Evolutionary conservation across 1,284 basidiomycete genomes (phyloP).

Genomic region (Cutaneotrichosporon spelunceum): DNA sequence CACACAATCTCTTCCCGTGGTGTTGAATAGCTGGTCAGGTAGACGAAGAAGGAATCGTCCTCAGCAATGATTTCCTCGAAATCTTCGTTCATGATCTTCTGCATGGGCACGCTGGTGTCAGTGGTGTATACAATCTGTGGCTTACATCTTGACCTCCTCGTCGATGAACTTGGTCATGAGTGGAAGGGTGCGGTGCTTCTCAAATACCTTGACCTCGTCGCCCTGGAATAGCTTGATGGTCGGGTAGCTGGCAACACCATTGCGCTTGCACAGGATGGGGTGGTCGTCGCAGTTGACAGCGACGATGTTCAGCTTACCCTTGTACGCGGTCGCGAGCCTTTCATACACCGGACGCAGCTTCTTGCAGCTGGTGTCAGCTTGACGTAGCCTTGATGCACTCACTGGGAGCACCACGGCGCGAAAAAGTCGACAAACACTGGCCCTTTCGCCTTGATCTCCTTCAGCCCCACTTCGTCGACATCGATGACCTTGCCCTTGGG

Average conservation of each 20-base stretch:
- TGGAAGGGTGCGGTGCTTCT: conserved; percentile 63
- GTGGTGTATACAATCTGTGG: background rate
- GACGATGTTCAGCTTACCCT: conserved; percentile 67
- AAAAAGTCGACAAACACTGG: conserved; percentile 84
- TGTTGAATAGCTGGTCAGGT: conserved; percentile 60
- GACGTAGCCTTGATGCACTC: conserved; percentile 21
- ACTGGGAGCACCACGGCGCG: conserved; percentile 88
- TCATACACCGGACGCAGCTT: conserved; percentile 73
- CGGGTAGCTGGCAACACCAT: conserved; percentile 73
- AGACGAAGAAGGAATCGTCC: conserved; percentile 68
- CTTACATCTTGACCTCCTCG: conserved; percentile 46
- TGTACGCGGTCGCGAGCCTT: conserved; percentile 66
- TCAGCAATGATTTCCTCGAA: conserved; percentile 58
- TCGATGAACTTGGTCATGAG: conserved; percentile 65
- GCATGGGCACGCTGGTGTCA: conserved; percentile 53
- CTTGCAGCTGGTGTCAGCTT: conserved; percentile 61
- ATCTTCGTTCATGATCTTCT: conserved; percentile 51
- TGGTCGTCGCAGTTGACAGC: conserved; percentile 83
- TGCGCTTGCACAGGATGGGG: conserved; percentile 60
- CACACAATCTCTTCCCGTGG: conserved; percentile 48
- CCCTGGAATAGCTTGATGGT: conserved; percentile 60
- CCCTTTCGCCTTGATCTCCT: conserved; percentile 57
- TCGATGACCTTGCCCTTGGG: conserved; percentile 62
- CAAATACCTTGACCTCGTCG: conserved; percentile 58
- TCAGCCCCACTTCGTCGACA: conserved; percentile 59